A percentile compares a stretch with the other conserved stretches of the same genome.
Evolutionary conservation across 2,329 filamentous ascomycete species (phyloP).

Genomic region (Sclerotinia nivalis): DNA sequence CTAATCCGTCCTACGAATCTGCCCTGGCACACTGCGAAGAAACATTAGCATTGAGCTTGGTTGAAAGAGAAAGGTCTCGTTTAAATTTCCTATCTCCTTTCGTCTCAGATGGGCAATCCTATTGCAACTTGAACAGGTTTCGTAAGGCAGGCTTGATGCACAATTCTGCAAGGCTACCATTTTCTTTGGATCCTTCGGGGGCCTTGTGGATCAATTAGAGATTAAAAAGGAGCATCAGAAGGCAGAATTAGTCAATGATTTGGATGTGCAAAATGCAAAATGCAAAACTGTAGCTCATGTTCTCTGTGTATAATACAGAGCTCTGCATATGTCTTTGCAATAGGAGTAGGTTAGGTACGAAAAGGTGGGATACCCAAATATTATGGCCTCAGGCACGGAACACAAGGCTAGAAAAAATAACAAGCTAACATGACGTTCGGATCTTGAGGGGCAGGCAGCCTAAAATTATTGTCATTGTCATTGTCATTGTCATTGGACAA

Average conservation of each 20-base stretch:
- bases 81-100: background rate
- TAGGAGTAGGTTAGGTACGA: background rate
- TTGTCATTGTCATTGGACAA: background rate
- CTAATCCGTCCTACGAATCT: background rate
- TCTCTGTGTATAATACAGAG: background rate
- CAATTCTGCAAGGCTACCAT: constrained; percentile 11
- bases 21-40: background rate
- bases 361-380: background rate
- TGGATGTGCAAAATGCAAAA: background rate
- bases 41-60: background rate
- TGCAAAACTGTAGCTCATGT: background rate
- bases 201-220: background rate
- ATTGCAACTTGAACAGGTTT: no score
- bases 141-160: background rate
- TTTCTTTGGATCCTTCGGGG: background rate
- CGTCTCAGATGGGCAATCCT: background rate
- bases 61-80: background rate
- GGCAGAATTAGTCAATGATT: background rate
- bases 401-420: background rate
- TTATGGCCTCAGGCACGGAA: background rate
- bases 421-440: background rate
- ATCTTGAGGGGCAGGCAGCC: constrained; percentile 8
- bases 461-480: no score
- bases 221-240: background rate
- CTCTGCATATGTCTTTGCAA: background rate